phyloP scores from a whole-genome alignment of 805 yeast species.

The Ogataea allantospora region DNA sequence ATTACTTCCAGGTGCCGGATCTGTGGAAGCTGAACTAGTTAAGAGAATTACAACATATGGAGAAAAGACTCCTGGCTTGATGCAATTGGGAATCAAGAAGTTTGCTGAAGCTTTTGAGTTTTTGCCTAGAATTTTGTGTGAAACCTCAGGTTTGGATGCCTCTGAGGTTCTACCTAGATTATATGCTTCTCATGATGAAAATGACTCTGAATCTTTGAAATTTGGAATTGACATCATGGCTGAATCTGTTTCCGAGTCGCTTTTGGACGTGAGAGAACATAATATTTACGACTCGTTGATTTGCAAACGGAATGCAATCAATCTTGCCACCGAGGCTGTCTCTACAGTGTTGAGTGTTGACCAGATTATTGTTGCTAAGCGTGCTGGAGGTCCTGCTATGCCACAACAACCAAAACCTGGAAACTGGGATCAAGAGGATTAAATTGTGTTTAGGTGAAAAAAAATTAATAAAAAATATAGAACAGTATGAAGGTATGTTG shows the following conservation, averaged over 20 bases:
- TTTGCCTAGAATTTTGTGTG: conserved; percentile 88
- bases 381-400: conserved; percentile 96
- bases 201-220: conserved; percentile 32
- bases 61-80: conserved; percentile 88
- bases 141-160: conserved; percentile 89
- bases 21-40: conserved; percentile 85
- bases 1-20: conserved; percentile 94
- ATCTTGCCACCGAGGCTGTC: conserved; percentile 94
- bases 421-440: conserved; percentile 95
- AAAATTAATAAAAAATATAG: conserved; percentile 1
- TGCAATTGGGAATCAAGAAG: conserved; percentile 91
- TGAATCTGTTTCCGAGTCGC: conserved; percentile 56
- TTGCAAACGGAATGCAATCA: conserved; percentile 82
- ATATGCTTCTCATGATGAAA: conserved; percentile 80
- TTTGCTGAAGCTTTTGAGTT: conserved; percentile 95
- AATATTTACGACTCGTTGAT: conserved; percentile 78
- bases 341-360: conserved; percentile 87
- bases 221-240: conserved; percentile 81
- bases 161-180: conserved; percentile 85
- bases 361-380: conserved; percentile 97
- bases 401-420: conserved; percentile 87
- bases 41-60: conserved; percentile 79
- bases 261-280: conserved; percentile 64
- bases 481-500: conserved; percentile 16
- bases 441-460: conserved; percentile 5